These are phyloP conservation scores for Suhomyces bolitotheri DNA, from an alignment of 1,139 yeast genomes.

Conservation along the genomic window DNA sequence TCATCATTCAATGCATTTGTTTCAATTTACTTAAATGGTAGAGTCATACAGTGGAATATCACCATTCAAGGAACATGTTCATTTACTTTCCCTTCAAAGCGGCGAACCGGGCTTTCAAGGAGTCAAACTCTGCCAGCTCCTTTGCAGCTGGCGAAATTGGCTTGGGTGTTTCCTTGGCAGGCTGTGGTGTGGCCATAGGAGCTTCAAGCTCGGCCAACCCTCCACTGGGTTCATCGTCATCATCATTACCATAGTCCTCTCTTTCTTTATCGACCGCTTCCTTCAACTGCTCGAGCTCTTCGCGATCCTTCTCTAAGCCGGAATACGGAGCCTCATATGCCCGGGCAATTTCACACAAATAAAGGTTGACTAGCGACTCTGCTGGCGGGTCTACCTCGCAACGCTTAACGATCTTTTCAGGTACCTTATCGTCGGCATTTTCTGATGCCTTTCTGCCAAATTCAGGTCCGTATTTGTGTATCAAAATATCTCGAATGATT, in stretches of 20 bases:
- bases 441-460: slow-evolving; percentile 65
- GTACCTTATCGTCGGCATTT: slow-evolving; percentile 54
- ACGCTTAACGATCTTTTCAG: slow-evolving; percentile 63
- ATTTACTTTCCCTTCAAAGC: slow-evolving; percentile 40
- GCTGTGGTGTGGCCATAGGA: slow-evolving; percentile 18
- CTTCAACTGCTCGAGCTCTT: slow-evolving; percentile 20
- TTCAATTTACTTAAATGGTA: no score
- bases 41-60: no score
- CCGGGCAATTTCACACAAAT: slow-evolving; percentile 76
- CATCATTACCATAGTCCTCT: slow-evolving; percentile 17
- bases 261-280: slow-evolving; percentile 2
- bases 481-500: slow-evolving; percentile 61
- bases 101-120: slow-evolving; percentile 47
- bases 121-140: slow-evolving; percentile 36
- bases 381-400: slow-evolving; percentile 71
- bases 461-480: slow-evolving; percentile 61
- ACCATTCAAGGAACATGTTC: no score
- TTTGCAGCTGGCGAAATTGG: slow-evolving; percentile 13
- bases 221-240: slow-evolving; percentile 19
- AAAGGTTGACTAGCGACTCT: slow-evolving; percentile 63
- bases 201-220: slow-evolving; percentile 16
- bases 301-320: slow-evolving; percentile 44
- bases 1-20: no score
- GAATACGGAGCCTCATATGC: slow-evolving; percentile 79
- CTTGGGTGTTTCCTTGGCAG: slow-evolving; percentile 10